Percentiles rank a stretch among this genome's conserved stretches.
These are phyloP conservation scores for Populus nigra DNA, from an alignment of 345 rosid species.

Conservation along the genomic window DNA sequence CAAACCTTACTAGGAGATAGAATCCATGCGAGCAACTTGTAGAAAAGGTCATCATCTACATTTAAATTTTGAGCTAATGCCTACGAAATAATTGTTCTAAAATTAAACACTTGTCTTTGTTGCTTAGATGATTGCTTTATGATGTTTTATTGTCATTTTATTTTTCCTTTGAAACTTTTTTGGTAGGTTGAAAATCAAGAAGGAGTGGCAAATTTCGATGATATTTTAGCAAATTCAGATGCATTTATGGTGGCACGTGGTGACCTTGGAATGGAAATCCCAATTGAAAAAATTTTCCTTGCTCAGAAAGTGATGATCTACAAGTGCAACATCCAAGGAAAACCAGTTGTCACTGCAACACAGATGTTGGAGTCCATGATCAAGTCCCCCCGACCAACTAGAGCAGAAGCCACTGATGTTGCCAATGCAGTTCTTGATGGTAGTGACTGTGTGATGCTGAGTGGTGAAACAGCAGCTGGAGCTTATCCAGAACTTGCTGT, in stretches of 20 bases:
- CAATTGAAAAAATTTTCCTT: conserved; percentile 89
- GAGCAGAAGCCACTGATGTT: conserved; percentile 98
- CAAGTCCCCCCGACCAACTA: conserved; percentile 92
- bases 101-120: background rate
- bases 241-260: conserved; percentile 99
- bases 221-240: conserved; percentile 77
- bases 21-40: background rate
- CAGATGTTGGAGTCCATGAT: conserved; percentile 97
- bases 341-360: conserved; percentile 60
- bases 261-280: conserved; percentile 98
- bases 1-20: background rate
- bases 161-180: background rate
- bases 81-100: background rate
- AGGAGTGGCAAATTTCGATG: conserved; percentile 97
- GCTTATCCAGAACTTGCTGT: conserved; percentile 94
- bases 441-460: conserved; percentile 92
- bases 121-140: background rate
- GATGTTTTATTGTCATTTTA: background rate
- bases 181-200: conserved; percentile 92
- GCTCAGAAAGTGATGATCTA: conserved; percentile 99
- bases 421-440: conserved; percentile 97
- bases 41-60: background rate
- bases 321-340: conserved; percentile 96
- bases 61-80: background rate
- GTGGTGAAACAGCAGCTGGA: conserved; percentile 99